A percentile compares a stretch with the other conserved stretches of the same genome.
These are phyloP conservation scores for Pseudopediastrum boryanum DNA, from an alignment of 139 green algal genomes.

Conservation along the genomic window DNA sequence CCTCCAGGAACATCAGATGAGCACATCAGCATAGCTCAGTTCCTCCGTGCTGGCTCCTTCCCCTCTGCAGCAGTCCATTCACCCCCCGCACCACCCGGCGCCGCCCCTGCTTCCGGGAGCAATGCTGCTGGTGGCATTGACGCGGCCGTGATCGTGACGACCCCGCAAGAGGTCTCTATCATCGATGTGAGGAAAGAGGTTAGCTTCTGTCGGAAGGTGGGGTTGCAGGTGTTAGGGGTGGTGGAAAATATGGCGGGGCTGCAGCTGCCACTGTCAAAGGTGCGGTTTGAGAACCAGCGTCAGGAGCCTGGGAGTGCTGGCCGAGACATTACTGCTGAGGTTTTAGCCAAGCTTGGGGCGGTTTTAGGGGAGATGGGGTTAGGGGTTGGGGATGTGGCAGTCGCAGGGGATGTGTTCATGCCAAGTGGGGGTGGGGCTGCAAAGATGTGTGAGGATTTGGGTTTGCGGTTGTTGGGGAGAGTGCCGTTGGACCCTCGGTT, in stretches of 20 bases:
- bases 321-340: slow-evolving; percentile 50
- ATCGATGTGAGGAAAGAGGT: slow-evolving; percentile 98
- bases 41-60: slow-evolving; percentile 45
- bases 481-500: slow-evolving; percentile 85
- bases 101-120: background rate
- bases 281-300: slow-evolving; percentile 61
- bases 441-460: slow-evolving; percentile 77
- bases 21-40: slow-evolving; percentile 97
- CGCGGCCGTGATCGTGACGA: slow-evolving; percentile 63
- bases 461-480: slow-evolving; percentile 83
- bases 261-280: slow-evolving; percentile 45
- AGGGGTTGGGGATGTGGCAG: slow-evolving; percentile 4
- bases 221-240: slow-evolving; percentile 86
- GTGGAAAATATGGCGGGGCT: slow-evolving; percentile 98
- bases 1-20: slow-evolving; percentile 96
- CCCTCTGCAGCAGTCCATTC: background rate
- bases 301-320: background rate
- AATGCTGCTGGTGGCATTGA: slow-evolving; percentile 14
- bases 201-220: slow-evolving; percentile 96
- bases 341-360: slow-evolving; percentile 42
- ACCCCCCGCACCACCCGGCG: background rate
- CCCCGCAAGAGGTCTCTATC: slow-evolving; percentile 92
- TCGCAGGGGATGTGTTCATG: slow-evolving; percentile 73
- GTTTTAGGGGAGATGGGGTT: slow-evolving; percentile 10
- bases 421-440: slow-evolving; percentile 69